A percentile compares a stretch with the other conserved stretches of the same genome.
phyloP scores from a whole-genome alignment of 345 rosid genomes.

The Populus alba region DNA sequence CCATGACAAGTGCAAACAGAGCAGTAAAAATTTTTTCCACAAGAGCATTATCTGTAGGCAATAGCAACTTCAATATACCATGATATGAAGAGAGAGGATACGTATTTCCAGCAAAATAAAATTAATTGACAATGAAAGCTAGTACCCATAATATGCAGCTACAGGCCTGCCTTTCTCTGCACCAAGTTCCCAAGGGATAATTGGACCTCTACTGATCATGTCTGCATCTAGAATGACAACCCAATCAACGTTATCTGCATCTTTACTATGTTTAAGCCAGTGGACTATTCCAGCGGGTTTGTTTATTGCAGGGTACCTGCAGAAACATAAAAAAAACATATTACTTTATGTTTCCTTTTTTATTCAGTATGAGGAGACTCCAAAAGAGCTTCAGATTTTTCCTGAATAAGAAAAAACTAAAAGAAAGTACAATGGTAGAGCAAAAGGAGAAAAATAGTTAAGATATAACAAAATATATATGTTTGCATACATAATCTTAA shows the following conservation, averaged over 20 bases:
- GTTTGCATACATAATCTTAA: too few species aligned
- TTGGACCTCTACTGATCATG: slow-evolving; percentile 90
- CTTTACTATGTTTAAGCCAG: slow-evolving; percentile 93
- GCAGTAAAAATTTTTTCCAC: background rate
- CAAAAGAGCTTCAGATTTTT: background rate
- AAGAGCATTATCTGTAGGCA: background rate
- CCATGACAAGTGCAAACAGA: slow-evolving; percentile 7
- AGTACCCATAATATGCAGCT: slow-evolving; percentile 89
- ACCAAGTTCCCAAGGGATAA: slow-evolving; percentile 94
- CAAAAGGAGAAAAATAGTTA: background rate
- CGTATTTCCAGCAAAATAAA: background rate
- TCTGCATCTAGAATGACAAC: slow-evolving; percentile 98
- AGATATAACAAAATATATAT: too few species aligned
- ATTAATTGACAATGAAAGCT: background rate
- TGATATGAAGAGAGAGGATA: slow-evolving; percentile 4
- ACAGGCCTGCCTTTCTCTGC: slow-evolving; percentile 83
- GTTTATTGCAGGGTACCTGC: slow-evolving; percentile 96
- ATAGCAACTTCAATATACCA: background rate
- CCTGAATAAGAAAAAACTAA: background rate
- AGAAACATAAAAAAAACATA: background rate
- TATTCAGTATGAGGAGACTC: background rate
- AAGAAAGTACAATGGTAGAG: background rate
- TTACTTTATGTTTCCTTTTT: background rate
- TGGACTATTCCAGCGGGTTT: slow-evolving; percentile 92
- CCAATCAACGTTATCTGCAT: slow-evolving; percentile 88